Conservation (phyloP, 2,329 filamentous ascomycete genomes). For the Grosmannia huntii region DNA sequence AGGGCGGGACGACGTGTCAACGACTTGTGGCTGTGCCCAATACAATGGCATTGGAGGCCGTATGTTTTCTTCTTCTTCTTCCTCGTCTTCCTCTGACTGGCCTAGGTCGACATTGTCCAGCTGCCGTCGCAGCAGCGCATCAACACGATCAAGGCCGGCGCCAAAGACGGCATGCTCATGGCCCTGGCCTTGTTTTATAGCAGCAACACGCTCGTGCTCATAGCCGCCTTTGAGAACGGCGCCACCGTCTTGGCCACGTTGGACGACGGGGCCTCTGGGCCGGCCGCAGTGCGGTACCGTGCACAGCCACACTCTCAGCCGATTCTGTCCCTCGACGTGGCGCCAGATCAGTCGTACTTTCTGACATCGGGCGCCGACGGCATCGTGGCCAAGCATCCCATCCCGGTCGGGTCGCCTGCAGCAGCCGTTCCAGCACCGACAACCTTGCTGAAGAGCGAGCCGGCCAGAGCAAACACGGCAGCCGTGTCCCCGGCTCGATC, state of each 20-base stretch:
- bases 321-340: constrained; percentile 58
- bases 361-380: constrained; percentile 76
- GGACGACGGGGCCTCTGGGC: constrained; percentile 17
- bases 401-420: constrained; percentile 22
- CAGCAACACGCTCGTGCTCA: constrained; percentile 33
- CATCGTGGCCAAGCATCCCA: constrained; percentile 60
- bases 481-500: not conserved
- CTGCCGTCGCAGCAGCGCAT: constrained; percentile 63
- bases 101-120: constrained; percentile 66
- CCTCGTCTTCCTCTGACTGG: not conserved
- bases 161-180: constrained; percentile 77
- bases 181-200: constrained; percentile 50
- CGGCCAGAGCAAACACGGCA: not conserved
- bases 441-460: not conserved
- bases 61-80: constrained; percentile 21
- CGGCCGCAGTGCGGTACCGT: constrained; percentile 45
- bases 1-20: not conserved
- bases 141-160: constrained; percentile 38
- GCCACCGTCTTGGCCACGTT: constrained; percentile 53
- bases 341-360: constrained; percentile 42
- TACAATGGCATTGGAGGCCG: constrained; percentile 57
- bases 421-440: not conserved
- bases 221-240: constrained; percentile 79
- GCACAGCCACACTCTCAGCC: constrained; percentile 65
- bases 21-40: constrained; percentile 67